Percentiles rank a stretch among this genome's conserved stretches.
These are phyloP conservation scores for Cenchrus americanus DNA, from an alignment of 176 grass and related monocot genomes.

Conservation along the genomic window DNA sequence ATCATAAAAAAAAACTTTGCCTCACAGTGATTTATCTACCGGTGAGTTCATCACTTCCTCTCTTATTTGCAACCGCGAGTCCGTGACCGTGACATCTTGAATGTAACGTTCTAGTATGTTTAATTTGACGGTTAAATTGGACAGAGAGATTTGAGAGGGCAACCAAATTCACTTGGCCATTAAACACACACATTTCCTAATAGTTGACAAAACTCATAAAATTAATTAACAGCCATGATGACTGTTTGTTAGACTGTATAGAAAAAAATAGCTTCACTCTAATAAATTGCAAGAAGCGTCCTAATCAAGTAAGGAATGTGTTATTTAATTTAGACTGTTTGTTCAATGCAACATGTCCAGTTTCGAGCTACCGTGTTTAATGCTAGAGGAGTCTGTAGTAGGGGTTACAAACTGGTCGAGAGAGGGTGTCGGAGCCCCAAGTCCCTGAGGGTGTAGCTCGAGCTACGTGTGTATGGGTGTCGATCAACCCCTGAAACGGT, in stretches of 20 bases:
- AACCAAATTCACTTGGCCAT: neutral
- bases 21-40: neutral
- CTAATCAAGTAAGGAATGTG: neutral
- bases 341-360: neutral
- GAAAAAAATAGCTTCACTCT: neutral
- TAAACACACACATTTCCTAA: neutral
- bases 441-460: too few relatives aligned
- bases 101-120: too few relatives aligned
- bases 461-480: too few relatives aligned
- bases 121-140: neutral
- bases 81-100: too few relatives aligned
- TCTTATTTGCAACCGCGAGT: neutral
- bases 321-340: neutral
- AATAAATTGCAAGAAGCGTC: neutral
- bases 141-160: too few relatives aligned
- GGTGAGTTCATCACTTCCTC: conserved; percentile 8
- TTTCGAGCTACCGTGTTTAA: too few relatives aligned
- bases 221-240: neutral
- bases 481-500: too few relatives aligned
- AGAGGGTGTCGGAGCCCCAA: too few relatives aligned
- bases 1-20: neutral
- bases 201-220: neutral
- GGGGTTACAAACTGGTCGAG: too few relatives aligned
- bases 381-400: too few relatives aligned
- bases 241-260: neutral